Percentiles rank a stretch among this genome's conserved stretches.
Conservation (phyloP, 2,329 filamentous ascomycete genomes). For the Trichoderma sp. region DNA sequence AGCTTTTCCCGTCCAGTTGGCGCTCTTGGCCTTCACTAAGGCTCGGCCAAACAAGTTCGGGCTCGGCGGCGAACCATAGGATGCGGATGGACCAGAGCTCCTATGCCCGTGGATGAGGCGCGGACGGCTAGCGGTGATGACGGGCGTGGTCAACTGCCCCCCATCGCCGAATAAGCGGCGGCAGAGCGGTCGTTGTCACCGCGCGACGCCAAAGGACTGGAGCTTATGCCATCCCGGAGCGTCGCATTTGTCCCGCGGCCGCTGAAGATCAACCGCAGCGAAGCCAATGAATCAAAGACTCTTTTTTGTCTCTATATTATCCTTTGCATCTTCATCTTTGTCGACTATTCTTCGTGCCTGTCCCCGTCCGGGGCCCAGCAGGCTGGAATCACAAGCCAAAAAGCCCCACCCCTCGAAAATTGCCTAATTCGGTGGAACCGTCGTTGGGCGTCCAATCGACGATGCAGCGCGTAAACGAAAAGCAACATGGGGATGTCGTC, state of each 20-base stretch:
- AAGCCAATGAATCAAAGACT: too few species aligned
- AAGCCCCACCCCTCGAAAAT: conserved; percentile 24
- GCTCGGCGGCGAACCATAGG: not conserved
- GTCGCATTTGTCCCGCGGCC: too few species aligned
- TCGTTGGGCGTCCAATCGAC: conserved; percentile 19
- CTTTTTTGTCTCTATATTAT: too few species aligned
- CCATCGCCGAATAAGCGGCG: not conserved
- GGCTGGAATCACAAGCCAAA: conserved; percentile 14
- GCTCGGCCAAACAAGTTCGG: not conserved
- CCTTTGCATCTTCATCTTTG: not conserved
- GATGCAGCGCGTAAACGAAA: conserved; percentile 15
- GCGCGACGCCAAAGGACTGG: not conserved
- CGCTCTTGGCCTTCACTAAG: too few species aligned
- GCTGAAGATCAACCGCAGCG: too few species aligned
- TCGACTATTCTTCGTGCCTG: not conserved
- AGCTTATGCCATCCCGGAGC: too few species aligned
- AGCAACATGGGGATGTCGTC: not conserved
- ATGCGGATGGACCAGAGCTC: not conserved
- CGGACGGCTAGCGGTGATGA: not conserved
- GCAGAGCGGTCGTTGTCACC: not conserved
- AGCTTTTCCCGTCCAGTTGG: not conserved
- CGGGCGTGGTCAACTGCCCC: not conserved
- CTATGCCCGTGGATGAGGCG: not conserved
- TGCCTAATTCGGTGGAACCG: conserved; percentile 28
- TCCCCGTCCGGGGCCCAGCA: conserved; percentile 4